phyloP scores from a whole-genome alignment of 371 early-diverging fungal genomes.

The Sanchytrium tribonematis region DNA sequence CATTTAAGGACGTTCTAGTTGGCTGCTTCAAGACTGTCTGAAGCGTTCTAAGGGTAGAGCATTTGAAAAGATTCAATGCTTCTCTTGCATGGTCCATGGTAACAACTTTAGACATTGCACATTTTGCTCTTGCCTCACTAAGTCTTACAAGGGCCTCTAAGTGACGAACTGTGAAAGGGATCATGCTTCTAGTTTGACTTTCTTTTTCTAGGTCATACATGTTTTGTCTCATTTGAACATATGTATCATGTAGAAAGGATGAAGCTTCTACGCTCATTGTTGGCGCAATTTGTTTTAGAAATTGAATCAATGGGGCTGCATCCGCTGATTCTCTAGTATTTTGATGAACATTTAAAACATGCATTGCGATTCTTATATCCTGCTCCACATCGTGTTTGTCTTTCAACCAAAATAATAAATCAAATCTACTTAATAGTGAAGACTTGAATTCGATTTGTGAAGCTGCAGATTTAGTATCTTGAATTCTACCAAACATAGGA shows the following conservation, averaged over 20 bases:
- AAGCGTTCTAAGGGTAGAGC: slow-evolving; percentile 45
- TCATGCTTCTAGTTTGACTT: slow-evolving; percentile 40
- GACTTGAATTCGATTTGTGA: slow-evolving; percentile 98
- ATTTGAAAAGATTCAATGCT: slow-evolving; percentile 90
- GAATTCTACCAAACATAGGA: slow-evolving; percentile 98
- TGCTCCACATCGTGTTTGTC: slow-evolving; percentile 60
- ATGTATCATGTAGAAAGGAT: slow-evolving; percentile 69
- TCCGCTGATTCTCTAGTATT: slow-evolving; percentile 24
- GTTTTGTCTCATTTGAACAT: slow-evolving; percentile 66
- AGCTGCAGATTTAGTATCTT: slow-evolving; percentile 81
- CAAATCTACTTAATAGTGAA: slow-evolving; percentile 89
- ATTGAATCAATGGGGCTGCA: slow-evolving; percentile 5
- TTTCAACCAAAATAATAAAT: slow-evolving; percentile 83
- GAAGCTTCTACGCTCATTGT: slow-evolving; percentile 59
- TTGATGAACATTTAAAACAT: slow-evolving; percentile 72
- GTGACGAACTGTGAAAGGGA: slow-evolving; percentile 97
- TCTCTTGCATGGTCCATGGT: slow-evolving; percentile 83
- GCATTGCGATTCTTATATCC: slow-evolving; percentile 58
- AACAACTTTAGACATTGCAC: slow-evolving; percentile 66
- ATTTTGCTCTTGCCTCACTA: slow-evolving; percentile 94
- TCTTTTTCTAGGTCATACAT: slow-evolving; percentile 51
- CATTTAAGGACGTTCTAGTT: neutral
- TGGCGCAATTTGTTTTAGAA: slow-evolving; percentile 59
- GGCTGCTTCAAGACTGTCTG: neutral
- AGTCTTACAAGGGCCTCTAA: slow-evolving; percentile 97